Base-by-base conservation (phyloP, 2,329 filamentous ascomycete species). In the Drechmeria coniospora region DNA sequence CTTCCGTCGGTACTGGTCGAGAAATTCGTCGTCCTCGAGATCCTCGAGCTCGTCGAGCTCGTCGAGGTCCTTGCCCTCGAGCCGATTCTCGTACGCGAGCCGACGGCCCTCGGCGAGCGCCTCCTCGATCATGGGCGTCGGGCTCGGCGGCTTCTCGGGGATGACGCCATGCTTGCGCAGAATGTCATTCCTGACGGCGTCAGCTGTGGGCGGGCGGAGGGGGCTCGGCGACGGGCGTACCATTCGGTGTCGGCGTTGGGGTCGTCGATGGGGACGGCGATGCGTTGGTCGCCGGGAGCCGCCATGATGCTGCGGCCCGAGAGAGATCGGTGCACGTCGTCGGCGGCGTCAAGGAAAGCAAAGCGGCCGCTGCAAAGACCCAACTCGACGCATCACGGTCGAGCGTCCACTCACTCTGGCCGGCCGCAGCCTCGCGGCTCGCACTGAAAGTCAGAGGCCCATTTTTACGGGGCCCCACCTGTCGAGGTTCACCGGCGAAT, bases 181-280 rank as follows among this genome's bases (percentile, higher is more conserved):
- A 46, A 98, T 98, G 42, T 98, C 90, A 52, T 98, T 98, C 86
- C 86, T 94, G 37, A 31, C 27, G 34, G 39, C 53, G 42, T 25
- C 17, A 26, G 16, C 26, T 27, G 14, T 29, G 15, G 19, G 23
- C 24, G 18, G 33, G 24, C 28, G 26, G 18, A 26, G 29, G 27
- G 25, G 27, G 40, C 36, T 39, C 44, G 40, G 40, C 41, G 35
- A 35, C 38, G 6, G 21, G 36, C 44, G 33, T 60, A 86, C 90
- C 90, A 98, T 76, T 98, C 90, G 37, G 90, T 98, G 51, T 98
- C 90, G 36, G 84, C 90, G 48, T 95, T 92, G 18, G 87, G 87
- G 49, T 95, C 78, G 49, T 92, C 83, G 40, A 98, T 79, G 24
- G 86, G 84, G 34, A 98, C 90, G 45, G 65, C 65, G 40, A 78